Conservation (phyloP, 148 eudicot genomes). For the Rhododendron mucronatum region DNA sequence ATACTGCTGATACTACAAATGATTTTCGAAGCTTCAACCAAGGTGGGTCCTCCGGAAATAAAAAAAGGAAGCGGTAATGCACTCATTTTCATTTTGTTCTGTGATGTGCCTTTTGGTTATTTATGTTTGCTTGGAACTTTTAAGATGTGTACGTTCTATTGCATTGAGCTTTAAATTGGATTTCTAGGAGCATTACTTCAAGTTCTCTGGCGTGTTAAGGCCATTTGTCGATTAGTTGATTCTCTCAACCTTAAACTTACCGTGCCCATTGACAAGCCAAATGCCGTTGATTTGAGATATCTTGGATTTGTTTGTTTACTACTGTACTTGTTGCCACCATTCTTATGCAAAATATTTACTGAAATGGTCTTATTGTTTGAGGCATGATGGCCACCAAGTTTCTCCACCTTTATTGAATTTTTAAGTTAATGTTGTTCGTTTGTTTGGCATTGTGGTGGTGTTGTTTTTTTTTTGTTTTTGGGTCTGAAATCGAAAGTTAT, state of each 20-base stretch:
- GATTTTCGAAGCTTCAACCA: constrained; percentile 53
- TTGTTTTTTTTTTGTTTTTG: neutral
- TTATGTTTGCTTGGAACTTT: neutral
- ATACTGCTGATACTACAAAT: constrained; percentile 68
- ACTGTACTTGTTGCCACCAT: neutral
- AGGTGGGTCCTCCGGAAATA: constrained; percentile 28
- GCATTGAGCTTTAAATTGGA: neutral
- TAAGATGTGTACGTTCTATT: neutral
- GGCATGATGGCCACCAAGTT: neutral
- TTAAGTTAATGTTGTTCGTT: neutral
- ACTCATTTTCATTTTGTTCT: neutral
- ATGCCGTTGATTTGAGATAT: neutral
- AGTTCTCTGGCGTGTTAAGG: neutral
- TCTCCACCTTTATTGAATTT: neutral
- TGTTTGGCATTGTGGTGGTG: neutral
- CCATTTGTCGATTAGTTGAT: neutral
- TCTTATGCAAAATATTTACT: neutral
- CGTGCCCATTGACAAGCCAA: neutral
- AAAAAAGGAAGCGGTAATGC: constrained; percentile 49
- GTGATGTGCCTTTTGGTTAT: neutral
- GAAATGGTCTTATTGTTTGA: neutral
- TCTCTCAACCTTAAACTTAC: neutral
- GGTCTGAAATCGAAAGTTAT: neutral
- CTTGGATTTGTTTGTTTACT: neutral
- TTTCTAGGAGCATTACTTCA: neutral